These are phyloP conservation scores for Aspergillus terreus DNA, from an alignment of 2,329 filamentous ascomycete species.

Conservation along the genomic window DNA sequence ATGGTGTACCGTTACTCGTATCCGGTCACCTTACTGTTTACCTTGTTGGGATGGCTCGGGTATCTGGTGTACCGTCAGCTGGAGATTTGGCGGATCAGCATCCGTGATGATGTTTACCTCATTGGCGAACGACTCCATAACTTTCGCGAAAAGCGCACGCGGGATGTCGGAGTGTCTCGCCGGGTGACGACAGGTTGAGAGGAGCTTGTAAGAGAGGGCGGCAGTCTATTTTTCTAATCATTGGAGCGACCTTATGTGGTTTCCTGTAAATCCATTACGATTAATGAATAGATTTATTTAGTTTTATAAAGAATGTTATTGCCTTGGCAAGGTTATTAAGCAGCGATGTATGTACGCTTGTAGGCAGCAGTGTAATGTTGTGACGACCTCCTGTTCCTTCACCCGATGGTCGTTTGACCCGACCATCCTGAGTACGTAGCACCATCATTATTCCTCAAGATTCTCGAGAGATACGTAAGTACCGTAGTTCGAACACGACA, in stretches of 20 bases:
- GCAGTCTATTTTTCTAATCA: too few species aligned
- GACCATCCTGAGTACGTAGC: background rate
- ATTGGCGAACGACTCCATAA: slow-evolving; percentile 95
- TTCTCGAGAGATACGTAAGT: too few species aligned
- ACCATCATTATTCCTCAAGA: background rate
- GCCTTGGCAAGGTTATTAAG: too few species aligned
- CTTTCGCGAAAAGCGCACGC: slow-evolving; percentile 62
- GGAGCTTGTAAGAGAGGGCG: background rate
- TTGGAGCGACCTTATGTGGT: too few species aligned
- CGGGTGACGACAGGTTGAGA: slow-evolving; percentile 35
- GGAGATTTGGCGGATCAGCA: slow-evolving; percentile 71
- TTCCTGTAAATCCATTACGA: background rate
- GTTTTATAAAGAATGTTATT: background rate
- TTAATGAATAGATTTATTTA: background rate
- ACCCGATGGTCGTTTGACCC: too few species aligned
- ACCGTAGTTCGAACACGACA: too few species aligned
- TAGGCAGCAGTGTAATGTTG: too few species aligned
- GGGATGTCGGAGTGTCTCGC: slow-evolving; percentile 36
- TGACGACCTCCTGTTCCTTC: too few species aligned
- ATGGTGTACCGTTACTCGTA: slow-evolving; percentile 67
- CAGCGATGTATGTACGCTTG: too few species aligned
- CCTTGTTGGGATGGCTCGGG: slow-evolving; percentile 47
- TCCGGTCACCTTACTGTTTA: slow-evolving; percentile 58
- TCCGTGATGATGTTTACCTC: slow-evolving; percentile 92
- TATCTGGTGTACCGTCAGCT: slow-evolving; percentile 52